Conservation (phyloP, 2,329 filamentous ascomycete genomes). For the Ophioceras dolichostomum region DNA sequence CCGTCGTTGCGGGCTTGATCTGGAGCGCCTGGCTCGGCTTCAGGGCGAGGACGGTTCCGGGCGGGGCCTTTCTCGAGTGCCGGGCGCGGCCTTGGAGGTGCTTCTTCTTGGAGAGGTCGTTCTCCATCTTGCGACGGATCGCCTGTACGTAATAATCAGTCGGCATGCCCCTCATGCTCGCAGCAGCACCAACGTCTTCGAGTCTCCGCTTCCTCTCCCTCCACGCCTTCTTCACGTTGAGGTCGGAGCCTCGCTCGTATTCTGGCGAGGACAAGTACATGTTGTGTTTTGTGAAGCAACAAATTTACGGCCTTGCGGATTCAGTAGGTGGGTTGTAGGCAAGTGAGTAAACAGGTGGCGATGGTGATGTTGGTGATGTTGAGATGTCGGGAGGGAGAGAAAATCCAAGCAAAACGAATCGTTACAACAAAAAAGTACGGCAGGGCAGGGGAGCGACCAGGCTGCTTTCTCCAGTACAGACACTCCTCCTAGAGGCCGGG, state of each 20-base stretch:
- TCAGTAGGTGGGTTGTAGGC: too few relatives aligned
- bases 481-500: too few relatives aligned
- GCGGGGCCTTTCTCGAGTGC: constrained; percentile 84
- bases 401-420: too few relatives aligned
- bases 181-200: too few relatives aligned
- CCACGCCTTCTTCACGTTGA: not conserved
- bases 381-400: too few relatives aligned
- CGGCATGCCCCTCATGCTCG: constrained; percentile 8
- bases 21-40: constrained; percentile 93
- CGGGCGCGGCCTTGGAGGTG: constrained; percentile 65
- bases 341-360: too few relatives aligned
- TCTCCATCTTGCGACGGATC: constrained; percentile 93
- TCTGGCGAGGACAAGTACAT: not conserved
- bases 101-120: constrained; percentile 96
- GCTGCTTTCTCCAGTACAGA: too few relatives aligned
- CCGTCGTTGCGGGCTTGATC: constrained; percentile 90
- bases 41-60: constrained; percentile 87
- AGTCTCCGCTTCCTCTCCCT: too few relatives aligned
- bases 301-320: too few relatives aligned
- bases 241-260: not conserved
- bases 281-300: too few relatives aligned
- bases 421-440: too few relatives aligned
- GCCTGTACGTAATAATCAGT: constrained; percentile 47
- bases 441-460: constrained; percentile 6
- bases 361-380: too few relatives aligned